Percentiles rank a stretch among this genome's conserved stretches.
phyloP scores from a whole-genome alignment of 169 alveolate species.

The Perkinsus olseni region DNA sequence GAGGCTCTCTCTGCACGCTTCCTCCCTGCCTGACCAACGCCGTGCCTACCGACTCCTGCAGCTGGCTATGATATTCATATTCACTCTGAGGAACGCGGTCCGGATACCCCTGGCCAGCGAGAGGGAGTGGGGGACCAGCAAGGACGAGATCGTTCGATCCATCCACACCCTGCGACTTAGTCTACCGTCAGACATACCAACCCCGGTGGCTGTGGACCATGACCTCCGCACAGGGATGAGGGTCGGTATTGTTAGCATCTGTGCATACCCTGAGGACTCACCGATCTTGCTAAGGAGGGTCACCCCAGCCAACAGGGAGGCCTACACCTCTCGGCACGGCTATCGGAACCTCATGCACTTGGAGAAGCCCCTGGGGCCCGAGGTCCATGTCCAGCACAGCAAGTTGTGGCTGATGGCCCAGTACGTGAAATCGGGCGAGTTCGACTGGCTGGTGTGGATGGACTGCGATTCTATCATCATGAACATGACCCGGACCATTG shows the following conservation, averaged over 20 bases:
- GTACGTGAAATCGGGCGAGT: conserved; percentile 3
- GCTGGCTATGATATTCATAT: background rate
- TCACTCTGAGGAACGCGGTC: conserved; percentile 5
- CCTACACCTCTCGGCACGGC: background rate
- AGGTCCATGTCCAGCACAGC: conserved; percentile 4
- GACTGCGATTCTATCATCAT: background rate
- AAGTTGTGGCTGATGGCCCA: background rate
- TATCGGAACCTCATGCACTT: background rate
- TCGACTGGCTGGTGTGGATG: conserved; percentile 10
- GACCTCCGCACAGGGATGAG: background rate
- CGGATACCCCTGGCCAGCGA: background rate
- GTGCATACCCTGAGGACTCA: background rate
- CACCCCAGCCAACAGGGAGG: background rate
- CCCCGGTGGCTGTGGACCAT: background rate
- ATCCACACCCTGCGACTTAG: background rate
- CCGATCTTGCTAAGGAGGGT: background rate
- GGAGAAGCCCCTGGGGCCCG: conserved; percentile 8
- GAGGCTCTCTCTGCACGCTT: background rate
- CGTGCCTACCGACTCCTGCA: background rate
- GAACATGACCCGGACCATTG: conserved; percentile 1
- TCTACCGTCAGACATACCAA: background rate
- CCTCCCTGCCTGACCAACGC: background rate
- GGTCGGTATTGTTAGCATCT: background rate
- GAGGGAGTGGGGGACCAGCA: conserved; percentile 6
- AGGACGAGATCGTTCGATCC: background rate